Evolutionary conservation across 345 rosid species (phyloP), one percentile per base, ranked within the genome.

Genomic region (Citrus glauca): DNA sequence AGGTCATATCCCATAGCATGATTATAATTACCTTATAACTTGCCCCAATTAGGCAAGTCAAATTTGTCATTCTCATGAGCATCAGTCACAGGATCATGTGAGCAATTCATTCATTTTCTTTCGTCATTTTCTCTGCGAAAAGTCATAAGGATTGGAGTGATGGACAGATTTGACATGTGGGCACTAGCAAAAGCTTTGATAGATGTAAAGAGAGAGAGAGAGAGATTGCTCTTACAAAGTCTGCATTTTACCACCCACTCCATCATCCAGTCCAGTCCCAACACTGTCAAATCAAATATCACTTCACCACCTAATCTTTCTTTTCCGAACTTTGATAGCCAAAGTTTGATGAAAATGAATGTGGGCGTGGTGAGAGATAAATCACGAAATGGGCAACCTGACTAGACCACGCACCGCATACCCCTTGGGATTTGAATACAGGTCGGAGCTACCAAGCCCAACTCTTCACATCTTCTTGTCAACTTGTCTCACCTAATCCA

Each of bases 201-300:
- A 50, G 33, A 17, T 4, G 35, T 22, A 20, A 7, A 69, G 57
- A 2, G 57, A 2, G 22, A 50, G 22, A 50, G 32, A 68, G 56
- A 4, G 33, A 2, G 5, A 48, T 17, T 13, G 56, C 9, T 27
- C 55, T 24, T 40, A 24, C 57, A 42, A 40, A 25, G 32, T 7
- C 40, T 64, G 40, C 7, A 32, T 64, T 32, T 32, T 19, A 25
- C 2, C 33, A 24, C 50, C 50, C 14, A 0, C 50, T 45, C 14
- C 56, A 14, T 48, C 45, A 3, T 2, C 8, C 2, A 0, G 24
- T 17, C 57, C 40, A 14, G 7, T 82, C 79, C 68, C 86, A 62
- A 30, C 10, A 32, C 11, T 42, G 85, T 88, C 90, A 82, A 84
- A 87, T 88, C 90, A 81, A 77, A 81, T 13, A 81, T 88, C 86